Evolutionary conservation across 2,329 filamentous ascomycete genomes (phyloP).

Genomic region (Nannizziopsis arthrosporioides): DNA sequence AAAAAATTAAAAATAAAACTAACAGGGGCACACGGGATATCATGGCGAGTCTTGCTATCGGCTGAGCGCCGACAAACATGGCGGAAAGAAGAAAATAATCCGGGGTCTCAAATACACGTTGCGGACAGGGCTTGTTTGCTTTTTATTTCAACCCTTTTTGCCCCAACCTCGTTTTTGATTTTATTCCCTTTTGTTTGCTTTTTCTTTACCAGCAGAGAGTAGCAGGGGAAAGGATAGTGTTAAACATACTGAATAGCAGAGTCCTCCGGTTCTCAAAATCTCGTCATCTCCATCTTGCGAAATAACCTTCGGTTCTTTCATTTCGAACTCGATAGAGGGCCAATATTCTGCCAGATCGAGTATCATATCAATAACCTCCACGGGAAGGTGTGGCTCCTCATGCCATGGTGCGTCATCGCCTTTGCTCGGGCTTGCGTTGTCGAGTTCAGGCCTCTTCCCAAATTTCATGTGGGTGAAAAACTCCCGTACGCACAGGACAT

Average conservation of each 20-base stretch:
- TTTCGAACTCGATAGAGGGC: constrained; percentile 16
- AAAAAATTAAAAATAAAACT: no score
- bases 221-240: not conserved
- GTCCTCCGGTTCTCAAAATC: constrained; percentile 26
- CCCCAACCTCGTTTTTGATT: not conserved
- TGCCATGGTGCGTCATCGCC: not conserved
- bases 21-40: not conserved
- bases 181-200: not conserved
- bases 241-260: constrained; percentile 24
- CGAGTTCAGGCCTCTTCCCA: not conserved
- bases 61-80: not conserved
- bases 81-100: not conserved
- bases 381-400: constrained; percentile 18
- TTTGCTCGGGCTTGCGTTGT: not conserved
- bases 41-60: not conserved
- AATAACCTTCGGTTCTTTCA: constrained; percentile 19
- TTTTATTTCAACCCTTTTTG: not conserved
- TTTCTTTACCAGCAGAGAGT: not conserved
- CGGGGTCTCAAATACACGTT: constrained; percentile 5
- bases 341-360: constrained; percentile 28
- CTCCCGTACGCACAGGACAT: constrained; percentile 26
- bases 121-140: constrained; percentile 3
- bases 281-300: constrained; percentile 26
- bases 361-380: constrained; percentile 32
- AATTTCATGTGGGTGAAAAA: constrained; percentile 20